Conservation (phyloP, 768 basidiomycete species). For the Clitopilus hobsonii region DNA sequence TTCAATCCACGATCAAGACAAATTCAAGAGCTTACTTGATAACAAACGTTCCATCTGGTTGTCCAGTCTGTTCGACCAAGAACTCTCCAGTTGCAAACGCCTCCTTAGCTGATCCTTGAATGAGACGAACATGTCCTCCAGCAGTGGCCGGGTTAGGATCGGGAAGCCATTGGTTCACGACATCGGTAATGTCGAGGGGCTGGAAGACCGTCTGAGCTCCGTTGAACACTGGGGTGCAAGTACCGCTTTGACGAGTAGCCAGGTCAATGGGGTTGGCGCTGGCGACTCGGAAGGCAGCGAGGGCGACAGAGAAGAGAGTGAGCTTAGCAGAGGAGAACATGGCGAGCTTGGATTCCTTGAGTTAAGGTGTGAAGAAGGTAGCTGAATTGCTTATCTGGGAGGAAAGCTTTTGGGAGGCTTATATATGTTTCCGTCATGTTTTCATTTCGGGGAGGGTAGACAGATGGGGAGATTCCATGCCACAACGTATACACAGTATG, state of each 20-base stretch:
- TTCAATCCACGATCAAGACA: background rate
- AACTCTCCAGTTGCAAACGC: slow-evolving; percentile 6
- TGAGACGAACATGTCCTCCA: slow-evolving; percentile 5
- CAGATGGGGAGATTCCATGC: no score
- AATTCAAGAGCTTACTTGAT: slow-evolving; percentile 3
- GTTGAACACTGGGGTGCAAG: background rate
- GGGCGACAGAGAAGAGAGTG: background rate
- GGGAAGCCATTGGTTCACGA: background rate
- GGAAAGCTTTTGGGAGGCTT: no score
- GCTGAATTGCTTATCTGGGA: no score
- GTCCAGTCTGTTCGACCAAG: slow-evolving; percentile 3
- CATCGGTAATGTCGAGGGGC: background rate
- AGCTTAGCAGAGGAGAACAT: background rate
- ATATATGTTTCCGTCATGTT: no score
- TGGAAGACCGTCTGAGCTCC: background rate
- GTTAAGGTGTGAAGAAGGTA: no score
- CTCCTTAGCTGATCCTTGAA: background rate
- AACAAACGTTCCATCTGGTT: background rate
- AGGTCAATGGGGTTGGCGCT: background rate
- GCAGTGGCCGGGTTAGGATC: slow-evolving; percentile 1
- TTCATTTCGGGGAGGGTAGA: no score
- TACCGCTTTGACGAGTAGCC: background rate
- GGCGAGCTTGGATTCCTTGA: background rate
- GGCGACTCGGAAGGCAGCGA: no score
- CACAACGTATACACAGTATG: no score